These are phyloP conservation scores for Setaria viridis DNA, from an alignment of 202 grass and related monocot species.

Conservation along the genomic window DNA sequence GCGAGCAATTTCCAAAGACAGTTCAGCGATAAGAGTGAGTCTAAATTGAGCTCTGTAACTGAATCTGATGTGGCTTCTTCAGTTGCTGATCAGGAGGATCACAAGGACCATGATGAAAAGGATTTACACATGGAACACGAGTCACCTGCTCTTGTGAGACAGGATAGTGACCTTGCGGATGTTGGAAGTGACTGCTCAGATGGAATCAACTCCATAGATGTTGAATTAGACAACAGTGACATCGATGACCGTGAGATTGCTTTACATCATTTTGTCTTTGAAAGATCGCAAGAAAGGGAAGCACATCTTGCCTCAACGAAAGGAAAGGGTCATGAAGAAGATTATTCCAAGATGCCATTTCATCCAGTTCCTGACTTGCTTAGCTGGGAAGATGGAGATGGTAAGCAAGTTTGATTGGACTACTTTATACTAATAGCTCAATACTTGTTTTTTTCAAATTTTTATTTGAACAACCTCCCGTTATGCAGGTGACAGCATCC, in stretches of 20 bases:
- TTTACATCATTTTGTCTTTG: constrained; percentile 61
- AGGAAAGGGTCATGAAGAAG: constrained; percentile 59
- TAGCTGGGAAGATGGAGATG: constrained; percentile 71
- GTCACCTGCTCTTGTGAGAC: constrained; percentile 42
- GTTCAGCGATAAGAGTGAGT: constrained; percentile 72
- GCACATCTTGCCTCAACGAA: constrained; percentile 48
- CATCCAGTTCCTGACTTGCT: constrained; percentile 60
- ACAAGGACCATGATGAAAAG: constrained; percentile 44
- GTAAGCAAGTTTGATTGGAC: constrained; percentile 53
- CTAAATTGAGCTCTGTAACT: constrained; percentile 66
- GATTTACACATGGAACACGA: constrained; percentile 35
- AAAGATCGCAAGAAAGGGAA: constrained; percentile 61
- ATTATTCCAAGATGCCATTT: constrained; percentile 46
- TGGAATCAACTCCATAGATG: constrained; percentile 72
- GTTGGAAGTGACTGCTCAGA: constrained; percentile 76
- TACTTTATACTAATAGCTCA: constrained; percentile 30
- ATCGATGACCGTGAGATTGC: constrained; percentile 71
- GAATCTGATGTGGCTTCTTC: constrained; percentile 63
- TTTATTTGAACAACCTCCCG: constrained; percentile 33
- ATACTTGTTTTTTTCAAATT: constrained; percentile 23
- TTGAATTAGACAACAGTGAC: constrained; percentile 75
- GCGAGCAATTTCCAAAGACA: constrained; percentile 73
- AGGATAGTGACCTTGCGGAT: constrained; percentile 67
- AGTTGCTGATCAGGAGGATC: constrained; percentile 60
- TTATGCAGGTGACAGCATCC: constrained; percentile 57